Evolutionary conservation across 164 flowering plant genomes (phyloP).

Genomic region (Brasenia schreberi): DNA sequence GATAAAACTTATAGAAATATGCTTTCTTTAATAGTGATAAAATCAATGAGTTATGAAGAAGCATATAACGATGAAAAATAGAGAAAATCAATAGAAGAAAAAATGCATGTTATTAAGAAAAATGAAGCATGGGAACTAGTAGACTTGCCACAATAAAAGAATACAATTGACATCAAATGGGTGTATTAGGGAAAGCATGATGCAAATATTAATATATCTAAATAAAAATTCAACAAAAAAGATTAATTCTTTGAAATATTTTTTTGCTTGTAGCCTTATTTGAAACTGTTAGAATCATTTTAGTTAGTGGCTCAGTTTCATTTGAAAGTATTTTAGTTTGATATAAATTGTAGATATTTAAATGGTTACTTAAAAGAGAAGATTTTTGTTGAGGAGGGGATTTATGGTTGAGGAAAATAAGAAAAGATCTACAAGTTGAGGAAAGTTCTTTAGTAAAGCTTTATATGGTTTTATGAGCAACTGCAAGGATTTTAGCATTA

Average conservation of each 20-base stretch:
- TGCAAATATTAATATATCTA: background rate
- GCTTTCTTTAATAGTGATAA: no score
- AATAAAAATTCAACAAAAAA: background rate
- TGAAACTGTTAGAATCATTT: background rate
- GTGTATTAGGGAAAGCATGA: background rate
- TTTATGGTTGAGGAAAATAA: background rate
- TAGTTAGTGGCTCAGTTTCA: background rate
- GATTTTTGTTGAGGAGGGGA: background rate
- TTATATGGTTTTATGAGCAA: background rate
- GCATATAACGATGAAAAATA: slow-evolving; percentile 1
- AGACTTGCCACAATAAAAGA: background rate
- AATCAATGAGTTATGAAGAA: slow-evolving; percentile 3
- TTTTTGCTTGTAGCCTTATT: background rate
- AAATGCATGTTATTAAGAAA: slow-evolving; percentile 1
- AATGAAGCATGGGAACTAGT: background rate
- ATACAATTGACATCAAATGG: slow-evolving; percentile 1
- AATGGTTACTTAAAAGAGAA: background rate
- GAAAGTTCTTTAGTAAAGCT: background rate
- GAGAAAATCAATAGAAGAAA: slow-evolving; percentile 5
- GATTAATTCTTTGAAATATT: background rate
- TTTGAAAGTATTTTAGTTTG: background rate
- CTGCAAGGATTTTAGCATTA: background rate
- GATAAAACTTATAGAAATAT: no score
- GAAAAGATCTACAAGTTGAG: background rate
- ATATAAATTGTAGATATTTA: background rate